These are phyloP conservation scores for Martensiomyces pterosporus DNA, from an alignment of 192 early-diverging fungal species.

Conservation along the genomic window DNA sequence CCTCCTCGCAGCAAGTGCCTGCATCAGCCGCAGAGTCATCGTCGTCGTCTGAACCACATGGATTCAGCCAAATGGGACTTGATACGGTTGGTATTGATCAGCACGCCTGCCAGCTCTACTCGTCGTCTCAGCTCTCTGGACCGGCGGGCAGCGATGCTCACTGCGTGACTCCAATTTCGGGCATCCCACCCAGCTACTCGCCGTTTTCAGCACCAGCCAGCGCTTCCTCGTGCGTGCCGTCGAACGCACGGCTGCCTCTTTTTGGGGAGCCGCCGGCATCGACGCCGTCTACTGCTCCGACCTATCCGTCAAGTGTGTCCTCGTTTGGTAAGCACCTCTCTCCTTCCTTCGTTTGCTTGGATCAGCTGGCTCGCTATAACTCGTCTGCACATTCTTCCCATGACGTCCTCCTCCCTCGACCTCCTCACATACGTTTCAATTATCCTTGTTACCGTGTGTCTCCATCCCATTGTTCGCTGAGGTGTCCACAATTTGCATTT, in stretches of 20 bases:
- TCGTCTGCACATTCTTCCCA: too few species aligned
- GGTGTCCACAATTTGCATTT: too few species aligned
- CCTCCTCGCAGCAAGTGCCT: constrained; percentile 3
- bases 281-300: constrained; percentile 4
- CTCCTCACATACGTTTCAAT: too few species aligned
- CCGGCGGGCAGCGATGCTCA: too few species aligned
- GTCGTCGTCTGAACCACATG: neutral
- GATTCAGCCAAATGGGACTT: neutral
- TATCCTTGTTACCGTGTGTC: constrained; percentile 1
- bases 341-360: too few species aligned
- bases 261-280: constrained; percentile 10
- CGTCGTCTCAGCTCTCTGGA: neutral
- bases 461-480: neutral
- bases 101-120: constrained; percentile 4
- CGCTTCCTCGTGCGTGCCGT: constrained; percentile 1
- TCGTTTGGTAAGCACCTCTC: constrained; percentile 47
- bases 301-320: constrained; percentile 17
- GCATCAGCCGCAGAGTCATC: too few species aligned
- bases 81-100: constrained; percentile 8
- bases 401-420: too few species aligned
- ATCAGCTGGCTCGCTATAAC: too few species aligned
- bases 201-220: constrained; percentile 18
- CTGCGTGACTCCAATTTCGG: constrained; percentile 8
- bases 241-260: constrained; percentile 9
- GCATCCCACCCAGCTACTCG: constrained; percentile 18